phyloP scores from a whole-genome alignment of 371 early-diverging fungal genomes.

The Lichtheimia hyalospora region DNA sequence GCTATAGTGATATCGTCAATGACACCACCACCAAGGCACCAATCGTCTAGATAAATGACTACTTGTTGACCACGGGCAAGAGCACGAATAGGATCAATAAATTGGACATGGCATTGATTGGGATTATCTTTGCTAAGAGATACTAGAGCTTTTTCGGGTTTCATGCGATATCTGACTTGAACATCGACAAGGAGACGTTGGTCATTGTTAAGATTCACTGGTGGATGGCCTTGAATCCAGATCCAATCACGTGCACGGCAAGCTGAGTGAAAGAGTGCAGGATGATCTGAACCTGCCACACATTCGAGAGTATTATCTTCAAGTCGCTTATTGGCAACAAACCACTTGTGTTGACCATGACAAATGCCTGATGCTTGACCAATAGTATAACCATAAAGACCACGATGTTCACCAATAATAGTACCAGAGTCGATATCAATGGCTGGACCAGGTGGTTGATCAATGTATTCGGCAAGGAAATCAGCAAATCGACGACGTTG shows the following conservation, averaged over 20 bases:
- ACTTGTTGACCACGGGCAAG: constrained; percentile 53
- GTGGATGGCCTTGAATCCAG: constrained; percentile 37
- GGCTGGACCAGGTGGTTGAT: constrained; percentile 61
- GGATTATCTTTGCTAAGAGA: not conserved
- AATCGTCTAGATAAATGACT: constrained; percentile 51
- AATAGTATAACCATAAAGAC: constrained; percentile 71
- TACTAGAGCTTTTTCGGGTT: constrained; percentile 33
- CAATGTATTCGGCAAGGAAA: constrained; percentile 74
- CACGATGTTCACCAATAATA: constrained; percentile 66
- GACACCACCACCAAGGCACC: constrained; percentile 58
- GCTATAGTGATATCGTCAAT: constrained; percentile 30
- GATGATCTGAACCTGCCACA: constrained; percentile 47
- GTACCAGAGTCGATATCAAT: constrained; percentile 49
- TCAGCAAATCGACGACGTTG: constrained; percentile 73
- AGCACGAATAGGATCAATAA: constrained; percentile 43
- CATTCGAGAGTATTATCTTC: constrained; percentile 33
- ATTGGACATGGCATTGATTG: constrained; percentile 23
- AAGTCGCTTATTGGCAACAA: constrained; percentile 44
- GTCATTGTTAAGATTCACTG: not conserved
- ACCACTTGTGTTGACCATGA: constrained; percentile 59
- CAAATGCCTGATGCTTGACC: constrained; percentile 72
- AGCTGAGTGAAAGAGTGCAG: constrained; percentile 32
- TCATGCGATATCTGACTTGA: constrained; percentile 48
- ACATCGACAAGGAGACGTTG: constrained; percentile 29
- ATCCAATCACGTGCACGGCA: constrained; percentile 44